Conservation (phyloP, 176 grass and related monocot genomes). For the Stipa capillata region DNA sequence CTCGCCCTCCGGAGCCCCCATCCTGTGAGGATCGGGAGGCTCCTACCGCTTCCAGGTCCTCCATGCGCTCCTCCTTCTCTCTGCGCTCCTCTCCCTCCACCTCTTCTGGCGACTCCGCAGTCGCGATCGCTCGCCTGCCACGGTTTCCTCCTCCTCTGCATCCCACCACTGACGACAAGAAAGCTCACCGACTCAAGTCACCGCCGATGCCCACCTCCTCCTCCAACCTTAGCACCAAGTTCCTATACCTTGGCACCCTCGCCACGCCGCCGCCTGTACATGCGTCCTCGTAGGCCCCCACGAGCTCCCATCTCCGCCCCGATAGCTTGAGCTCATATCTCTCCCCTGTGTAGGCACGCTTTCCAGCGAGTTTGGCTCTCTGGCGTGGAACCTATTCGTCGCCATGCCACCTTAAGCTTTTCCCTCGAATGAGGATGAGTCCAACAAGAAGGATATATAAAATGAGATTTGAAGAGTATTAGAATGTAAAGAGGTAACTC, state of each 20-base stretch:
- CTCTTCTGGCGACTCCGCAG: conserved; percentile 33
- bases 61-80: conserved; percentile 43
- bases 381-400: conserved; percentile 34
- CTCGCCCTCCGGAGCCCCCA: too few relatives aligned
- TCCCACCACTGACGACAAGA: conserved; percentile 11
- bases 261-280: conserved; percentile 11
- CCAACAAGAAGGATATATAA: background rate
- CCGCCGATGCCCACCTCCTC: conserved; percentile 53
- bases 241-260: conserved; percentile 55
- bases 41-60: conserved; percentile 18
- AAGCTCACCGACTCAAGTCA: conserved; percentile 44
- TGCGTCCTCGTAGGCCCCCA: background rate
- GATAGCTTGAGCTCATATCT: conserved; percentile 52
- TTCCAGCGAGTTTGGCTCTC: conserved; percentile 50
- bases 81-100: conserved; percentile 34
- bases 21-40: background rate
- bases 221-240: conserved; percentile 45
- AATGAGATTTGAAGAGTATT: too few relatives aligned
- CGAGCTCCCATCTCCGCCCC: background rate
- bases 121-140: background rate
- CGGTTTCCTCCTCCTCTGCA: background rate
- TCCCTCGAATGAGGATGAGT: background rate
- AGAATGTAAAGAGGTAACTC: too few relatives aligned
- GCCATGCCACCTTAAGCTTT: background rate
- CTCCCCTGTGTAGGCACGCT: conserved; percentile 34